Evolutionary conservation across 139 green algal genomes (phyloP).

Genomic region (Spirogloea muscicola): DNA sequence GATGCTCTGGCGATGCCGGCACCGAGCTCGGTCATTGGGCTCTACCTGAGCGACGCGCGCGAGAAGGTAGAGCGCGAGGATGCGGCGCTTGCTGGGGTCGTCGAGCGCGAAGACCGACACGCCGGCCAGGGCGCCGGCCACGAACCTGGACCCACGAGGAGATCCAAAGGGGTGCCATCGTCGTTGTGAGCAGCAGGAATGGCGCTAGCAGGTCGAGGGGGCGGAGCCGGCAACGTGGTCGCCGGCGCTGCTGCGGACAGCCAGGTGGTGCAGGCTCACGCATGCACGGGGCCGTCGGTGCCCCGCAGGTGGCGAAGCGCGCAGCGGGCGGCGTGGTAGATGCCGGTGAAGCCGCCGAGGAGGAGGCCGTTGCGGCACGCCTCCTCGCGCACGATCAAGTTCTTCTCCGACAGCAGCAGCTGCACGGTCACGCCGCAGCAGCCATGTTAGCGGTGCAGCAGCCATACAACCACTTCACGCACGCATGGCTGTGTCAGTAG

Average conservation of each 20-base stretch:
- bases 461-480: too few relatives aligned
- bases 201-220: neutral
- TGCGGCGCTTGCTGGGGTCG: slow-evolving; percentile 38
- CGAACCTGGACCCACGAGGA: slow-evolving; percentile 17
- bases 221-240: neutral
- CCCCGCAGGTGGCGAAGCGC: slow-evolving; percentile 11
- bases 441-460: neutral
- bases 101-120: slow-evolving; percentile 51
- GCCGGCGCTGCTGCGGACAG: neutral
- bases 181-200: neutral
- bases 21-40: neutral
- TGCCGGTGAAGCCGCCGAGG: slow-evolving; percentile 36
- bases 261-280: slow-evolving; percentile 15
- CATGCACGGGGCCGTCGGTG: slow-evolving; percentile 19
- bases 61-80: slow-evolving; percentile 52
- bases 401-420: slow-evolving; percentile 48
- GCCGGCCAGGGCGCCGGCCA: slow-evolving; percentile 41
- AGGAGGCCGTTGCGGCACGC: slow-evolving; percentile 36
- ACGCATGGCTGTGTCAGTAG: too few relatives aligned
- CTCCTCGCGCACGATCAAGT: slow-evolving; percentile 45
- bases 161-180: neutral
- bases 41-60: slow-evolving; percentile 35
- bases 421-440: neutral
- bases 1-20: neutral
- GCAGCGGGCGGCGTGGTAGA: slow-evolving; percentile 33